These are phyloP conservation scores for Trapa incisa DNA, from an alignment of 345 rosid genomes.

Conservation along the genomic window DNA sequence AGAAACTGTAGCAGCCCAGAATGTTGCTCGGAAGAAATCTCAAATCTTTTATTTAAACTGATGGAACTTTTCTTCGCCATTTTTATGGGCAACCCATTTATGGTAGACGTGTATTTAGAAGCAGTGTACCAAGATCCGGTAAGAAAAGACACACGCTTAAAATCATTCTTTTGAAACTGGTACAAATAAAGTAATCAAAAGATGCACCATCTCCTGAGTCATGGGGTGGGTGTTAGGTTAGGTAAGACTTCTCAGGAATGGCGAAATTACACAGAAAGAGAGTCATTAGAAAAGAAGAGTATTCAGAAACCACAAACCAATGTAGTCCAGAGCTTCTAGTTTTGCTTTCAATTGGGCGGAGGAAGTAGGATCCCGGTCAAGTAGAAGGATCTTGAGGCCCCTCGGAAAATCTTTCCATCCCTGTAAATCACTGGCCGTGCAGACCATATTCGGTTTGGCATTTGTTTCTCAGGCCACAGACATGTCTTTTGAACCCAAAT, in stretches of 20 bases:
- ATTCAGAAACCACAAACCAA: slow-evolving; percentile 39
- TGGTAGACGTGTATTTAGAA: background rate
- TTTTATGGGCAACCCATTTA: background rate
- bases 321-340: slow-evolving; percentile 83
- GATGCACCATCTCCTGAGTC: too few relatives aligned
- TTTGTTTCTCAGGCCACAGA: slow-evolving; percentile 56
- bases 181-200: too few relatives aligned
- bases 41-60: background rate
- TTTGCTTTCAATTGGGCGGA: slow-evolving; percentile 54
- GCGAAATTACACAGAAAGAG: background rate
- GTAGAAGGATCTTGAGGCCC: slow-evolving; percentile 88
- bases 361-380: slow-evolving; percentile 41
- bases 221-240: too few relatives aligned
- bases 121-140: background rate
- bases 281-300: slow-evolving; percentile 4
- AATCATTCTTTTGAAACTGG: too few relatives aligned
- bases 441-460: slow-evolving; percentile 98
- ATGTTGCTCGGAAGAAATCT: background rate
- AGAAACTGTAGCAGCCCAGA: background rate
- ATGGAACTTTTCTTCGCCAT: background rate
- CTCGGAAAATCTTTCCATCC: slow-evolving; percentile 91
- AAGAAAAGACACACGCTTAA: background rate
- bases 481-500: slow-evolving; percentile 16
- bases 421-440: slow-evolving; percentile 67
- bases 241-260: too few relatives aligned